Conservation (phyloP, 1,139 yeast genomes). For the Hansenula lynferdii region DNA sequence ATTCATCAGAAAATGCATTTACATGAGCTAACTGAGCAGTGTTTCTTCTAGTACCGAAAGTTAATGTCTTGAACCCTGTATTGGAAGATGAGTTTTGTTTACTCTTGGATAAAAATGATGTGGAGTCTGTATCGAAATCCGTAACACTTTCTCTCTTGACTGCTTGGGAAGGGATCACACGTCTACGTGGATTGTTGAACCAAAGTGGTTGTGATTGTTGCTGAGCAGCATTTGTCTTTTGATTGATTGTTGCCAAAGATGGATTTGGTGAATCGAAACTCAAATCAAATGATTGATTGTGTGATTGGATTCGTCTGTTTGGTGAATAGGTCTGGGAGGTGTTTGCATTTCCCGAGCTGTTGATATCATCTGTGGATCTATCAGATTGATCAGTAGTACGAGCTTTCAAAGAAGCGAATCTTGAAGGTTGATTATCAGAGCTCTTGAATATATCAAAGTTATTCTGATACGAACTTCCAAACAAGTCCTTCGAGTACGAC, state of each 20-base stretch:
- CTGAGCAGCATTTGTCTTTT: slow-evolving; percentile 16
- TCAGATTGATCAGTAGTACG: slow-evolving; percentile 10
- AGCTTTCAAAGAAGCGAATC: slow-evolving; percentile 16
- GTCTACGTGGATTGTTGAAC: slow-evolving; percentile 50
- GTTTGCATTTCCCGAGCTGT: slow-evolving; percentile 7
- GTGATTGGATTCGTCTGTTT: slow-evolving; percentile 21
- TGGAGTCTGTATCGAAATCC: slow-evolving; percentile 27
- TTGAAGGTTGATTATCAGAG: slow-evolving; percentile 9
- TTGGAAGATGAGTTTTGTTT: slow-evolving; percentile 11
- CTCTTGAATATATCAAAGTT: slow-evolving; percentile 17
- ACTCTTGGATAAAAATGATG: slow-evolving; percentile 18
- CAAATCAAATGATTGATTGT: slow-evolving; percentile 14
- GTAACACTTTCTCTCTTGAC: slow-evolving; percentile 35
- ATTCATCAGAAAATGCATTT: slow-evolving; percentile 22
- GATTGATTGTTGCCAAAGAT: slow-evolving; percentile 19
- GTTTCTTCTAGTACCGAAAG: slow-evolving; percentile 32
- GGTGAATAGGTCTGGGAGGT: slow-evolving; percentile 10
- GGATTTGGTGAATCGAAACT: slow-evolving; percentile 15
- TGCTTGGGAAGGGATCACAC: slow-evolving; percentile 50
- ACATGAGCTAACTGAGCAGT: slow-evolving; percentile 14
- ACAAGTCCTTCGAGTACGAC: slow-evolving; percentile 18
- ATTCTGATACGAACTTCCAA: slow-evolving; percentile 19
- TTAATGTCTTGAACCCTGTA: slow-evolving; percentile 27
- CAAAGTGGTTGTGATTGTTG: slow-evolving; percentile 36
- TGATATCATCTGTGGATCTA: slow-evolving; percentile 17